A percentile compares a stretch with the other conserved stretches of the same genome.
Evolutionary conservation across 805 yeast genomes (phyloP).

Genomic region (Naumovozyma castellii): DNA sequence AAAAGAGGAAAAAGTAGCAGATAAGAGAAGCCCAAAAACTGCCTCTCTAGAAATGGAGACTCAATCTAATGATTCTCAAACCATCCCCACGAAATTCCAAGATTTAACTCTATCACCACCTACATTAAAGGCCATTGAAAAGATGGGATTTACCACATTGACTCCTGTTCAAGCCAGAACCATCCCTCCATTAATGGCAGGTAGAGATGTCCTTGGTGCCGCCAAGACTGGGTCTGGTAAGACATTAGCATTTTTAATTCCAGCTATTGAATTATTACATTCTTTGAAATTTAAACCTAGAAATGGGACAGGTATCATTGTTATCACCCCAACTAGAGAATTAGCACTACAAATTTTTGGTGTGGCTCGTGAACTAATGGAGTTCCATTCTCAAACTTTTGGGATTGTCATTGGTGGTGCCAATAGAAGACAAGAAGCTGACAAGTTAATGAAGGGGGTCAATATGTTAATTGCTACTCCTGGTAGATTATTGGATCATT

Average conservation of each 20-base stretch:
- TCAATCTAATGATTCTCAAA: background rate
- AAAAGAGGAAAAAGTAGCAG: too few relatives aligned
- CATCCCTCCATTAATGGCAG: slow-evolving; percentile 92
- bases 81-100: slow-evolving; percentile 18
- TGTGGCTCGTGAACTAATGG: slow-evolving; percentile 92
- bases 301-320: slow-evolving; percentile 95
- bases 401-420: slow-evolving; percentile 99
- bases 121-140: slow-evolving; percentile 68
- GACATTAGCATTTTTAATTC: slow-evolving; percentile 88
- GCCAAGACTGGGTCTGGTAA: slow-evolving; percentile 99
- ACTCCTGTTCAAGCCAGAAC: slow-evolving; percentile 93
- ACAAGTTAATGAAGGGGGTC: slow-evolving; percentile 87
- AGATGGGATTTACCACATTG: slow-evolving; percentile 88
- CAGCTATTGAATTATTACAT: slow-evolving; percentile 88
- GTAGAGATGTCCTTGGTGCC: slow-evolving; percentile 97
- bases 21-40: too few relatives aligned
- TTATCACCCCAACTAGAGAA: slow-evolving; percentile 96
- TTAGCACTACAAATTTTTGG: slow-evolving; percentile 96
- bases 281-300: slow-evolving; percentile 91
- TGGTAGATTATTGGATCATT: slow-evolving; percentile 90
- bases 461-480: slow-evolving; percentile 94
- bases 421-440: slow-evolving; percentile 95
- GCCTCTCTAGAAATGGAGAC: background rate
- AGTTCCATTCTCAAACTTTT: slow-evolving; percentile 80
- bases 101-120: slow-evolving; percentile 68